Conservation (phyloP, 352 stramenopile species). For the Elongisporangium undulatum region DNA sequence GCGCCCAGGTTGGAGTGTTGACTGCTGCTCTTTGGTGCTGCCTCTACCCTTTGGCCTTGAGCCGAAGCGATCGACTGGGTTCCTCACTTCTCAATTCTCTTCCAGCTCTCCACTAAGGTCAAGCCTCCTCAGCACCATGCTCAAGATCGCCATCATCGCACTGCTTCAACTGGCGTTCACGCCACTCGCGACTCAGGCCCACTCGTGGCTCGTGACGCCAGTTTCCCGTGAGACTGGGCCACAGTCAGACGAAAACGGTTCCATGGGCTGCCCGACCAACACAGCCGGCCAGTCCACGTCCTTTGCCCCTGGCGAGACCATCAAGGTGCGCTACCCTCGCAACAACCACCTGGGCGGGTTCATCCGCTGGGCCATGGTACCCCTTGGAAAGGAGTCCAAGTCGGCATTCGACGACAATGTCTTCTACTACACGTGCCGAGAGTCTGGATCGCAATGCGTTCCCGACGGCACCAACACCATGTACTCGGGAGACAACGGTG, state of each 20-base stretch:
- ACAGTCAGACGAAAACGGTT: conserved; percentile 23
- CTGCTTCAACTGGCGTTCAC: no score
- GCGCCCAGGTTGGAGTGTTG: no score
- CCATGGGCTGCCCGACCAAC: conserved; percentile 24
- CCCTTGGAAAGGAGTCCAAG: conserved; percentile 21
- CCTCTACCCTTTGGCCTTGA: no score
- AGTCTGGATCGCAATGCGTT: conserved; percentile 31
- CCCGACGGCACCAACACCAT: conserved; percentile 32
- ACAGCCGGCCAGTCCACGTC: conserved; percentile 24
- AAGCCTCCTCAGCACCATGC: no score
- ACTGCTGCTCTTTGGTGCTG: no score
- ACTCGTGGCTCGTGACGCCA: conserved; percentile 42
- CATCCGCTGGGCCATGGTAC: conserved; percentile 42
- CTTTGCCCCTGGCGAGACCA: conserved; percentile 32
- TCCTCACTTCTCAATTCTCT: no score
- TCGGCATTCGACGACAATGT: conserved; percentile 39
- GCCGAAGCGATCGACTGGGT: no score
- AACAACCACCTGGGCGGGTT: conserved; percentile 63
- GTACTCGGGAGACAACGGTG: conserved; percentile 35
- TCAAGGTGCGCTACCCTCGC: conserved; percentile 43
- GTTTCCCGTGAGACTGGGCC: conserved; percentile 30
- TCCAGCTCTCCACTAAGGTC: no score
- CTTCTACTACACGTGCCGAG: conserved; percentile 57
- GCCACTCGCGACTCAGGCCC: conserved; percentile 6
- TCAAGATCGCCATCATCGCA: no score